Percentiles rank a stretch among this genome's conserved stretches.
phyloP scores from a whole-genome alignment of 1,284 basidiomycete species.

The Marasmius oreades region DNA sequence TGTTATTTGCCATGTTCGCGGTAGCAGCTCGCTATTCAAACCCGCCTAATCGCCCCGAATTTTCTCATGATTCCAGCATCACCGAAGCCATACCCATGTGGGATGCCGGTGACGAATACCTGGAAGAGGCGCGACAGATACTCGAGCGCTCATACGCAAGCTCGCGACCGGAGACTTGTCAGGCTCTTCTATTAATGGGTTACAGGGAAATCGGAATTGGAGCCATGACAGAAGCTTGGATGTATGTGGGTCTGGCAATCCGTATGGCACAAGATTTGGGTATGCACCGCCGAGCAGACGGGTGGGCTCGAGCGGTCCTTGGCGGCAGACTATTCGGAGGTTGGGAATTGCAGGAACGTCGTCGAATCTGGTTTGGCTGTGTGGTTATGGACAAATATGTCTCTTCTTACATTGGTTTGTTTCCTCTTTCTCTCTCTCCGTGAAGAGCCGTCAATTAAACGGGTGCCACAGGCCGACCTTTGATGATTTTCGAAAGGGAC shows the following conservation, averaged over 20 bases:
- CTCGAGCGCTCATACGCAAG: constrained; percentile 65
- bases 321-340: constrained; percentile 59
- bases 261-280: constrained; percentile 86
- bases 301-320: constrained; percentile 55
- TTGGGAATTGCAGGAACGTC: constrained; percentile 69
- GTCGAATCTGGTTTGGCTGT: constrained; percentile 80
- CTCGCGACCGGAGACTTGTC: constrained; percentile 65
- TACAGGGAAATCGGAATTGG: constrained; percentile 85
- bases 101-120: constrained; percentile 75
- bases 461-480: constrained; percentile 50
- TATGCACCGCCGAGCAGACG: constrained; percentile 80
- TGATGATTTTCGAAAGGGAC: constrained; percentile 77
- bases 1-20: constrained; percentile 76
- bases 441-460: background rate
- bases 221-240: constrained; percentile 85
- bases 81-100: constrained; percentile 51
- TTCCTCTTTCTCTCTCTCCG: constrained; percentile 8
- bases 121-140: constrained; percentile 67
- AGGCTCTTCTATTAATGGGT: constrained; percentile 75
- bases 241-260: constrained; percentile 75
- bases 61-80: constrained; percentile 36
- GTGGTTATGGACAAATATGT: constrained; percentile 81
- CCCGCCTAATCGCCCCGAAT: constrained; percentile 30
- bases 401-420: constrained; percentile 71
- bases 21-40: constrained; percentile 69